Evolutionary conservation across 192 early-diverging fungal genomes (phyloP).

Genomic region (Phycomyces blakesleeanus): DNA sequence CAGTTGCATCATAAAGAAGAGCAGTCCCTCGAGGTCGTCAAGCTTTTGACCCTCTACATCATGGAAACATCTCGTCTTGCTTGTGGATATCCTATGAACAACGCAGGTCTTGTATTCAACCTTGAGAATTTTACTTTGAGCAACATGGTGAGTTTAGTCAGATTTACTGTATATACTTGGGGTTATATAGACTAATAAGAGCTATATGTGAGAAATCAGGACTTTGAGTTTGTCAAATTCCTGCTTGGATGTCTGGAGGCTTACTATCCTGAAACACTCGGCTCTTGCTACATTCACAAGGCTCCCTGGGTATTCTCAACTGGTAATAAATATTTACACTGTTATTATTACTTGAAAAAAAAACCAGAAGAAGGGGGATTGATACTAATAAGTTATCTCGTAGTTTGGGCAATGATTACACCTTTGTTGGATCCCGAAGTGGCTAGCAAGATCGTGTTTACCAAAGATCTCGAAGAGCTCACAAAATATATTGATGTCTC

Average conservation of each 20-base stretch:
- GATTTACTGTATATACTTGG: background rate
- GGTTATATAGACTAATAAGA: background rate
- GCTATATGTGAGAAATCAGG: slow-evolving; percentile 29
- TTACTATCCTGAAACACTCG: slow-evolving; percentile 92
- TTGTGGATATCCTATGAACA: slow-evolving; percentile 62
- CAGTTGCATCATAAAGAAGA: slow-evolving; percentile 50
- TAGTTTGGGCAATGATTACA: slow-evolving; percentile 77
- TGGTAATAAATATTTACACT: background rate
- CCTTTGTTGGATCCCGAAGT: slow-evolving; percentile 89
- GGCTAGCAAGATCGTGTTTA: slow-evolving; percentile 79
- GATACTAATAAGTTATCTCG: too few relatives aligned
- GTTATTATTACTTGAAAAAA: too few relatives aligned
- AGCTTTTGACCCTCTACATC: slow-evolving; percentile 65
- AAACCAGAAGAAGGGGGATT: too few relatives aligned
- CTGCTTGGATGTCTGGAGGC: slow-evolving; percentile 77
- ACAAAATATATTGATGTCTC: slow-evolving; percentile 57
- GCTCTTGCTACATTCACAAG: slow-evolving; percentile 75
- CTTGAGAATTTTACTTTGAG: slow-evolving; percentile 67
- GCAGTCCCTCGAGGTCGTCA: slow-evolving; percentile 61
- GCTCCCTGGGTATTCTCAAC: slow-evolving; percentile 87
- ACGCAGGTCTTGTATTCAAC: slow-evolving; percentile 75
- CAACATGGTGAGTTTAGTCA: slow-evolving; percentile 52
- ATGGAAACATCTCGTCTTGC: slow-evolving; percentile 72
- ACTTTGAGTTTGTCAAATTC: slow-evolving; percentile 73
- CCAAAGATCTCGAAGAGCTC: slow-evolving; percentile 57